Percentiles rank a stretch among this genome's conserved stretches.
Conservation (phyloP, 225 moss, liverwort and hornwort genomes). For the Physcomitrellopsis africana region DNA sequence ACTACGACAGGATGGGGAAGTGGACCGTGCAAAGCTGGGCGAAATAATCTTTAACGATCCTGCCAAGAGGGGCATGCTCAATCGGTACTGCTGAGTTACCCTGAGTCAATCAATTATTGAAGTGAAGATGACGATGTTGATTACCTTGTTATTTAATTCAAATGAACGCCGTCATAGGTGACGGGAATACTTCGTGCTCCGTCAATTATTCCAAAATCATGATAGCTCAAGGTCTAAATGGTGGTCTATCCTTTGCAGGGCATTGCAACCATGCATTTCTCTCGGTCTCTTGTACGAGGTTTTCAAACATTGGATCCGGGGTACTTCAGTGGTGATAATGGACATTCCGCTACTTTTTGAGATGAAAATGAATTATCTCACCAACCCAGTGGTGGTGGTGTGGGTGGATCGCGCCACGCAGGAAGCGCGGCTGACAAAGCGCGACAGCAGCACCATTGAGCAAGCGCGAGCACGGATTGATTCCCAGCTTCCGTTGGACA, state of each 20-base stretch:
- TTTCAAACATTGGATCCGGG: constrained; percentile 54
- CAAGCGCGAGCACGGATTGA: constrained; percentile 49
- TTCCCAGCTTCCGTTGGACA: constrained; percentile 46
- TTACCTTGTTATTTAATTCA: constrained; percentile 26
- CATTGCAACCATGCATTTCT: constrained; percentile 70
- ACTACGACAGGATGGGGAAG: constrained; percentile 78
- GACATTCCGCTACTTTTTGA: constrained; percentile 60
- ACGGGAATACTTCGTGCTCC: too few species aligned
- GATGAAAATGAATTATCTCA: constrained; percentile 55
- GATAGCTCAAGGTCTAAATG: constrained; percentile 5
- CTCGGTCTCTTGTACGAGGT: constrained; percentile 53
- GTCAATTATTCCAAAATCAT: background rate
- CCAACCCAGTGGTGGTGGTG: constrained; percentile 55
- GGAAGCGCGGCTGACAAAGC: constrained; percentile 41
- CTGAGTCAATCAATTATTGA: background rate
- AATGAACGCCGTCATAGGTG: too few species aligned
- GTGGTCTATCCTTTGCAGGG: constrained; percentile 48
- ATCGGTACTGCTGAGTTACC: constrained; percentile 44
- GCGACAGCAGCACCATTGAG: constrained; percentile 51
- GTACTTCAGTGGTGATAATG: constrained; percentile 54
- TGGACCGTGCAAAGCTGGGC: constrained; percentile 81
- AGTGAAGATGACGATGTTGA: background rate
- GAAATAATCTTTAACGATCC: constrained; percentile 87
- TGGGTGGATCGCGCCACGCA: constrained; percentile 62
- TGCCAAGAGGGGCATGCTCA: constrained; percentile 65